Evolutionary conservation across 2,329 filamentous ascomycete genomes (phyloP), one percentile per base, ranked within the genome.

Genomic region (Graphilbum fragrans): DNA sequence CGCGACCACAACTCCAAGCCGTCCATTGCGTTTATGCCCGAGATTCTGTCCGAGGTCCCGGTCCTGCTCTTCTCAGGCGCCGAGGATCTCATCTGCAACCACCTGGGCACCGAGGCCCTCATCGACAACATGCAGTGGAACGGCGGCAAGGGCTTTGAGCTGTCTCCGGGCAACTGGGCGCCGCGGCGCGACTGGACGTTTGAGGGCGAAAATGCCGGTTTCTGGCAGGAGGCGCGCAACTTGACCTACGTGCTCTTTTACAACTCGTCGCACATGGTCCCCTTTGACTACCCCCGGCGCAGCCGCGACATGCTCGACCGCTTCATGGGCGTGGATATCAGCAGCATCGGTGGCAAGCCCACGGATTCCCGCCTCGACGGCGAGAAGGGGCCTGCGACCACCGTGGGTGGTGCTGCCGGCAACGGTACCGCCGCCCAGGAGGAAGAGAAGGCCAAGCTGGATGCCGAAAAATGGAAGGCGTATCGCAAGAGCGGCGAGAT

Each of bases 251-350:
- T 98, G 25, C 70, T 93, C 33, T 94, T 96, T 63, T 86, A 94
- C 67, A 94, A 98, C 59, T 80, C 86, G 16, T 94, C 85, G 38
- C 92, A 98, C 61, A 98, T 98, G 92, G 92, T 98, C 1, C 93
- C 92, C 1, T 96, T 92, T 55, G 90, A 98, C 60, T 84, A 83
- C 52, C 81, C 90, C 1, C 79, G 86, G 37, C 81, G 87, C 46
- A 83, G 80, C 18, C 77, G 90, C 47, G 92, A 96, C 58, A 98
- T 98, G 92, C 77, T 98, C 16, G 90, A 98, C 61, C 83, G 92
- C 33, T 94, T 98, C 64, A 86, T 96, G 73, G 77, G 78, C 38
- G 86, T 98, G 33, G 87, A 96, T 56, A 93, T 96, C 50, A 82
- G 77, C 52, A 82, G 75, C 54, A 93, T 95, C 49, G 90, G 90